These are phyloP conservation scores for Orbilia brochopaga DNA, from an alignment of 2,329 filamentous ascomycete genomes.

Conservation along the genomic window DNA sequence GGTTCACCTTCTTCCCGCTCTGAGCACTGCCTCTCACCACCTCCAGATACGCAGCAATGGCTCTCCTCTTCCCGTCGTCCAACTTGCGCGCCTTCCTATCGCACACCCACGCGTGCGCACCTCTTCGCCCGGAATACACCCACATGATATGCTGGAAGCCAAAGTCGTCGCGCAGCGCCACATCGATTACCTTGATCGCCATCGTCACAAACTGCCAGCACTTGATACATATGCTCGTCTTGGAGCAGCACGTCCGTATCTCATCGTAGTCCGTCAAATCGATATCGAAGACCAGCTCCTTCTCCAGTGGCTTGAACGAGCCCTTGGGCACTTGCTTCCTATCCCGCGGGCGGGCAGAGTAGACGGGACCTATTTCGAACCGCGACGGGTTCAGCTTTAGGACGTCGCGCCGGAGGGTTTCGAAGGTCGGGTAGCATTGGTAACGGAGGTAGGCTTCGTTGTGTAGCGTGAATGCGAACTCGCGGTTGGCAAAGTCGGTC, in stretches of 20 bases:
- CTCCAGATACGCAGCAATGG: slow-evolving; percentile 88
- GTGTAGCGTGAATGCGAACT: slow-evolving; percentile 94
- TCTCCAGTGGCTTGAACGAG: slow-evolving; percentile 83
- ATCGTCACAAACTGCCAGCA: slow-evolving; percentile 99
- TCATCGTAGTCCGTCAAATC: slow-evolving; percentile 99
- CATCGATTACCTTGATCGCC: slow-evolving; percentile 92
- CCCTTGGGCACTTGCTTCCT: slow-evolving; percentile 84
- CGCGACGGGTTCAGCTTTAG: slow-evolving; percentile 85
- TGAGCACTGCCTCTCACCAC: slow-evolving; percentile 85
- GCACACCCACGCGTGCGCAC: slow-evolving; percentile 97
- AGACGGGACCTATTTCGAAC: slow-evolving; percentile 98
- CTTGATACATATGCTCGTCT: slow-evolving; percentile 88
- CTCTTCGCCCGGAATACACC: slow-evolving; percentile 96
- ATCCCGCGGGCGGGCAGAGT: slow-evolving; percentile 90
- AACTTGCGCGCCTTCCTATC: slow-evolving; percentile 83
- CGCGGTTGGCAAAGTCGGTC: slow-evolving; percentile 87
- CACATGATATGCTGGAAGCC: slow-evolving; percentile 96
- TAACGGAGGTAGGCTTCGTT: slow-evolving; percentile 93
- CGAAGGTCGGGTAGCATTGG: slow-evolving; percentile 74
- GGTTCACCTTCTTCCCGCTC: slow-evolving; percentile 83
- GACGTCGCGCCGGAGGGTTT: slow-evolving; percentile 85
- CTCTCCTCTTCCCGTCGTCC: slow-evolving; percentile 82
- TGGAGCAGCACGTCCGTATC: slow-evolving; percentile 90
- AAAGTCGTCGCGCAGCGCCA: slow-evolving; percentile 88
- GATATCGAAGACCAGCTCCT: slow-evolving; percentile 98